phyloP scores from a whole-genome alignment of 805 yeast genomes.

The Candida ortonii region DNA sequence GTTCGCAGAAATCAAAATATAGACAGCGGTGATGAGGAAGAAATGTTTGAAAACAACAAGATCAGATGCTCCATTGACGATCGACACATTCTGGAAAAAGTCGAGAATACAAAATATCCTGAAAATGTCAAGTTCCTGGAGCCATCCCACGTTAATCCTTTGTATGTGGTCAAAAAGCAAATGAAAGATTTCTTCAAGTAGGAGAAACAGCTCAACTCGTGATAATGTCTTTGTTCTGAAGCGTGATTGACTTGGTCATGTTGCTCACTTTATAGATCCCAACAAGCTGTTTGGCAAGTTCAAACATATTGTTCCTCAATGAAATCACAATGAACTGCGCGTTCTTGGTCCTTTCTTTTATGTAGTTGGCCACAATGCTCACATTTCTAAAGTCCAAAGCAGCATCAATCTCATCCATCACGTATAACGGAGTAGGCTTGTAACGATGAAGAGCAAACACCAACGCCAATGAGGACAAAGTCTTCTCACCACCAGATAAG shows the following conservation, averaged over 20 bases:
- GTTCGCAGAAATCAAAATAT: constrained; percentile 2
- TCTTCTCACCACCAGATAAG: constrained; percentile 96
- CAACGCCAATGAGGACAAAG: constrained; percentile 88
- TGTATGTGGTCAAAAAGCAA: not conserved
- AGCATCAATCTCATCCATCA: constrained; percentile 99
- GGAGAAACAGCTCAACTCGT: constrained; percentile 2
- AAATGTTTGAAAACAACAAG: not conserved
- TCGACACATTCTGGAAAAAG: constrained; percentile 6
- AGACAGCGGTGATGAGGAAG: constrained; percentile 1
- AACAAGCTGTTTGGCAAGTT: constrained; percentile 87
- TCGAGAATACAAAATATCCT: not conserved
- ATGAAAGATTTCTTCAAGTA: not conserved
- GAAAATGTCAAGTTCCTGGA: constrained; percentile 1
- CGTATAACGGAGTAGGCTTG: constrained; percentile 95
- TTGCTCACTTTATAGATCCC: constrained; percentile 94
- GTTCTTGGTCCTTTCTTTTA: constrained; percentile 90
- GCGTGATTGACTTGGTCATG: constrained; percentile 81
- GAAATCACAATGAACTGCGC: constrained; percentile 97
- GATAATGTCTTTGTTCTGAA: constrained; percentile 57
- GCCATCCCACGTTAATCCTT: not conserved
- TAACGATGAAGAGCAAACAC: constrained; percentile 95
- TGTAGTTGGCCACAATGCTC: constrained; percentile 95
- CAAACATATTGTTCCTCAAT: constrained; percentile 95
- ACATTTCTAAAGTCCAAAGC: constrained; percentile 97
- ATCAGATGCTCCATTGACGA: constrained; percentile 19